Conservation (phyloP, 2,329 filamentous ascomycete species). For the Mollisiaceae sp. region DNA sequence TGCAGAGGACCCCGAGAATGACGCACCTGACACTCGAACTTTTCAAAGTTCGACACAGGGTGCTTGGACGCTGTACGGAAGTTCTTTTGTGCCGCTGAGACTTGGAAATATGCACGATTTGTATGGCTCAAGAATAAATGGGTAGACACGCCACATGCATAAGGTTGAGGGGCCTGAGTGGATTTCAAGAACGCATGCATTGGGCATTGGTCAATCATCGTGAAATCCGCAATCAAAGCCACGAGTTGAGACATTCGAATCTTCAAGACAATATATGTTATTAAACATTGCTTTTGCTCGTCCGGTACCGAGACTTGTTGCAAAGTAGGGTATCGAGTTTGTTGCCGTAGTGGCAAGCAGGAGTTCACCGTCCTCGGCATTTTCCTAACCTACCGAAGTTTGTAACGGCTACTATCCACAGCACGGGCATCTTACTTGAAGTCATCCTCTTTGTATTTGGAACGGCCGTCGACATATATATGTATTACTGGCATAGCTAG, state of each 20-base stretch:
- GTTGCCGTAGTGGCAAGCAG: background rate
- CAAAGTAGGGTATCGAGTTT: background rate
- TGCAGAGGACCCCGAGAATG: constrained; percentile 1
- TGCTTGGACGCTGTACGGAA: background rate
- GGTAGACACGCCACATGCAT: background rate
- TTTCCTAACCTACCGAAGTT: background rate
- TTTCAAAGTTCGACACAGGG: background rate
- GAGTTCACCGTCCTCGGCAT: background rate
- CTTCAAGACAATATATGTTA: background rate
- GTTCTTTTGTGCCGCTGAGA: background rate
- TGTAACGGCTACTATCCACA: background rate
- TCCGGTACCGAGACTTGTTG: background rate
- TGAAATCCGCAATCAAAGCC: background rate
- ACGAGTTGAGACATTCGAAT: background rate
- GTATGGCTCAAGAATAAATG: background rate
- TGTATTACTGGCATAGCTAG: constrained; percentile 2
- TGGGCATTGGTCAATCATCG: constrained; percentile 3
- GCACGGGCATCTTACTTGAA: background rate
- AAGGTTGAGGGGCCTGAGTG: background rate
- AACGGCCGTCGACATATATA: background rate
- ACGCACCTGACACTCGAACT: constrained; percentile 8
- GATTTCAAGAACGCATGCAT: background rate
- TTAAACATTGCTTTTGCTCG: background rate
- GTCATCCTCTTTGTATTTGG: background rate
- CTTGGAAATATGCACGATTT: background rate